A percentile compares a stretch with the other conserved stretches of the same genome.
Conservation (phyloP, 495 filamentous ascomycete species). For the Penicillium desertorum region DNA sequence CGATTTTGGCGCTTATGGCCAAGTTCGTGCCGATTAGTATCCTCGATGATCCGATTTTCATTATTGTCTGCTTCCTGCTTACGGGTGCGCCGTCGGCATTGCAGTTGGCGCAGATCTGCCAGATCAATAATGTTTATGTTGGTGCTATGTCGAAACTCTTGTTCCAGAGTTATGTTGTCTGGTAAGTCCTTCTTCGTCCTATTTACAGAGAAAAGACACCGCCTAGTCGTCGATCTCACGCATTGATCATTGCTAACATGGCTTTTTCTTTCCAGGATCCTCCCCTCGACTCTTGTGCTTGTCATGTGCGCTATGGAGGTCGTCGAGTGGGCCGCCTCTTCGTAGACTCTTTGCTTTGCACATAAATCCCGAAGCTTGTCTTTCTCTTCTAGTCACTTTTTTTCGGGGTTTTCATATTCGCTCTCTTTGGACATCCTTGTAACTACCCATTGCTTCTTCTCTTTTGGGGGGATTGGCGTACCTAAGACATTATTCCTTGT, state of each 20-base stretch:
- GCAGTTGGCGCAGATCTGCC: constrained; percentile 96
- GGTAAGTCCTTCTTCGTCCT: constrained; percentile 53
- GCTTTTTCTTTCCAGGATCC: constrained; percentile 59
- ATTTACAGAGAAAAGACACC: neutral
- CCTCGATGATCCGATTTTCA: constrained; percentile 94
- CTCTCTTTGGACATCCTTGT: constrained; percentile 1
- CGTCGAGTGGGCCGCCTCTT: constrained; percentile 73
- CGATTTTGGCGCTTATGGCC: constrained; percentile 83
- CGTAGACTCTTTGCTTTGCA: constrained; percentile 11
- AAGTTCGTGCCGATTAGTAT: constrained; percentile 94
- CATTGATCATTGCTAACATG: constrained; percentile 27
- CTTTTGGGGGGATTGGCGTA: constrained; percentile 7
- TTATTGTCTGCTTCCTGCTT: constrained; percentile 95
- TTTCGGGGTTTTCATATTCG: neutral
- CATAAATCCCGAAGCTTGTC: constrained; percentile 10
- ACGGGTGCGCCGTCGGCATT: constrained; percentile 92
- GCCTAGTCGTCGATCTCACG: neutral
- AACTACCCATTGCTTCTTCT: neutral
- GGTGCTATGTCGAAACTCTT: constrained; percentile 87
- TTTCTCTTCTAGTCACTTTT: neutral
- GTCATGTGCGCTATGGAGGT: constrained; percentile 92
- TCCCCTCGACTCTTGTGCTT: constrained; percentile 86
- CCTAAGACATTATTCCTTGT: neutral
- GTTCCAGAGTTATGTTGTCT: constrained; percentile 97
- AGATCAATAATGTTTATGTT: constrained; percentile 96